Conservation (phyloP, 306 rosid species). For the Betula pendula region DNA sequence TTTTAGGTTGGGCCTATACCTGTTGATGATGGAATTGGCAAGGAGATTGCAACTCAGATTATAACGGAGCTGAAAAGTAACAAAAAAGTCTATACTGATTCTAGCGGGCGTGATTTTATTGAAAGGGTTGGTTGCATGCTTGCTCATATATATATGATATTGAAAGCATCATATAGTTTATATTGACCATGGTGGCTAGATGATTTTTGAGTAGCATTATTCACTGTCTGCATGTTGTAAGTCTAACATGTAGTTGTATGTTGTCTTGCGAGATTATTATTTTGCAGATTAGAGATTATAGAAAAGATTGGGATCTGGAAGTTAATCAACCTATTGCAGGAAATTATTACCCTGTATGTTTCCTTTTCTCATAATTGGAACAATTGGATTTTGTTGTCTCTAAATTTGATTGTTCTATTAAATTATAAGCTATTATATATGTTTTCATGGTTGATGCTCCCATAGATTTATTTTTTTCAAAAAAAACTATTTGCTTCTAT, state of each 20-base stretch:
- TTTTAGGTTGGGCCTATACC: conserved; percentile 94
- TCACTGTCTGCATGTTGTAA: not conserved
- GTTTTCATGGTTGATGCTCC: too few relatives aligned
- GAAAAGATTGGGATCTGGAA: conserved; percentile 57
- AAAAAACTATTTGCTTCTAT: too few relatives aligned
- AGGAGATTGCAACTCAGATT: conserved; percentile 76
- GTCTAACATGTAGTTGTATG: not conserved
- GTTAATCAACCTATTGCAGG: conserved; percentile 62
- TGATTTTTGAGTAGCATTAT: not conserved
- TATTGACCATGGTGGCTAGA: not conserved
- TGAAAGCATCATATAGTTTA: not conserved
- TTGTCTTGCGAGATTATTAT: conserved; percentile 30
- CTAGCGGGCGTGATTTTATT: conserved; percentile 91
- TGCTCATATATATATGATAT: not conserved
- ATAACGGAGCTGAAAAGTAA: conserved; percentile 55
- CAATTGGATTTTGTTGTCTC: not conserved
- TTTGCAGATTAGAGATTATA: conserved; percentile 53
- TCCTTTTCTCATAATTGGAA: conserved; percentile 47
- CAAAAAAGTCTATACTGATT: conserved; percentile 85
- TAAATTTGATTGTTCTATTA: not conserved
- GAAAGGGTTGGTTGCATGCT: conserved; percentile 51
- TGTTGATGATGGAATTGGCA: conserved; percentile 70
- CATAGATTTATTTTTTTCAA: too few relatives aligned
- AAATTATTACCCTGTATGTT: conserved; percentile 61
- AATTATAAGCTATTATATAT: not conserved